A percentile compares a stretch with the other conserved stretches of the same genome.
phyloP scores from a whole-genome alignment of 345 rosid species.

The Populus nigra region DNA sequence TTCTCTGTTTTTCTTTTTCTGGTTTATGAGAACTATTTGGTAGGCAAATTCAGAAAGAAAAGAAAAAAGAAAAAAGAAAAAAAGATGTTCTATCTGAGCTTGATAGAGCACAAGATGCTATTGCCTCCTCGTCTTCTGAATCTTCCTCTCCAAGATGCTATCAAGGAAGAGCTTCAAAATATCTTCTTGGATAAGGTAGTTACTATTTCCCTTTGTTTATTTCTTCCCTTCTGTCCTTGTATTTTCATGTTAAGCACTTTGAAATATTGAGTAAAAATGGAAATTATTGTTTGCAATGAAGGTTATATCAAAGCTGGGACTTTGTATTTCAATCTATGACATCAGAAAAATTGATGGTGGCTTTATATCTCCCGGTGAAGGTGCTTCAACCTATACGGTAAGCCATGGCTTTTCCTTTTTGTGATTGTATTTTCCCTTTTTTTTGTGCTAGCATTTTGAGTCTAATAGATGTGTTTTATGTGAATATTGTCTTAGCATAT shows the following conservation, averaged over 20 bases:
- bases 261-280: background rate
- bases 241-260: background rate
- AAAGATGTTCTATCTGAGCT: constrained; percentile 71
- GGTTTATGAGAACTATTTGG: too few species aligned
- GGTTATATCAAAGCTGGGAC: constrained; percentile 76
- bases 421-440: too few species aligned
- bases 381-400: constrained; percentile 84
- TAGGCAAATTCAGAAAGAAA: background rate
- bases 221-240: background rate
- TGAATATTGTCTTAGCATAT: too few species aligned
- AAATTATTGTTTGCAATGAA: constrained; percentile 23
- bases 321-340: constrained; percentile 74
- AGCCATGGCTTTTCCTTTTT: background rate
- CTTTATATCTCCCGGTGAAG: constrained; percentile 72
- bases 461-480: background rate
- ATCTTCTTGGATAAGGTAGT: constrained; percentile 79
- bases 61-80: background rate
- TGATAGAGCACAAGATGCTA: constrained; percentile 66
- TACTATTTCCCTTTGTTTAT: background rate
- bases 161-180: constrained; percentile 56
- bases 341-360: constrained; percentile 62
- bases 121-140: constrained; percentile 72
- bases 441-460: background rate
- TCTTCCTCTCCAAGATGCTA: constrained; percentile 63
- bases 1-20: too few species aligned